A percentile compares a stretch with the other conserved stretches of the same genome.
Evolutionary conservation across 208 protist species (phyloP).

Genomic region (Acanthamoeba triangularis): DNA sequence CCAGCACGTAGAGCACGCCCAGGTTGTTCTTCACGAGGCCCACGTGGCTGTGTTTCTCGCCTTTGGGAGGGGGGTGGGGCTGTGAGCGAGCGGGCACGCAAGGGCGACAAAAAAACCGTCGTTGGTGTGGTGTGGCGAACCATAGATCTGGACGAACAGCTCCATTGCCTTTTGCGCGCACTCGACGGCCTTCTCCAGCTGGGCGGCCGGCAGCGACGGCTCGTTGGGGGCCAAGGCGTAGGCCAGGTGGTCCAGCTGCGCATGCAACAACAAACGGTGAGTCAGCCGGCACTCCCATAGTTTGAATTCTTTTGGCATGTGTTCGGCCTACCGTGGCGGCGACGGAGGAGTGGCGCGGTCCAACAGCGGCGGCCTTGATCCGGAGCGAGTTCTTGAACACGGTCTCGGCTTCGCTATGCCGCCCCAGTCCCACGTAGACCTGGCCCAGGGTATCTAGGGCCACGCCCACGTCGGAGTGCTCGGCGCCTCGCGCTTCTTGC

Average conservation of each 20-base stretch:
- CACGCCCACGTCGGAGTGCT: constrained; percentile 1
- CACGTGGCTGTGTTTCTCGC: neutral
- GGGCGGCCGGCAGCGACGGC: neutral
- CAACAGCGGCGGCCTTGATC: neutral
- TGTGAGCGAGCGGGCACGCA: neutral
- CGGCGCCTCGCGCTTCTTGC: neutral
- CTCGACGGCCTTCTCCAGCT: neutral
- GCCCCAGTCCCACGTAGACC: neutral
- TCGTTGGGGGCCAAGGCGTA: constrained; percentile 29
- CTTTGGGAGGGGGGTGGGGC: neutral
- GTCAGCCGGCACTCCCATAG: neutral
- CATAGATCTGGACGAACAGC: constrained; percentile 21
- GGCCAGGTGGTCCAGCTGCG: constrained; percentile 32
- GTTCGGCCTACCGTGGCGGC: neutral
- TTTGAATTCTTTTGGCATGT: neutral
- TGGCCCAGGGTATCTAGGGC: constrained; percentile 32
- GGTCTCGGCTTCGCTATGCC: neutral
- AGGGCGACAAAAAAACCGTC: neutral
- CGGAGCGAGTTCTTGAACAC: neutral
- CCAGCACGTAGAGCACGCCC: constrained; percentile 30
- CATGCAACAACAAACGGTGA: neutral
- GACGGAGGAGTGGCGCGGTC: constrained; percentile 11
- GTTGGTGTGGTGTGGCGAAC: neutral
- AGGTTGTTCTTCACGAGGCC: constrained; percentile 10
- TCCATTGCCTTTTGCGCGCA: constrained; percentile 16